Base-by-base conservation (phyloP, 2,329 filamentous ascomycete species). In the Sporothrix mexicana region DNA sequence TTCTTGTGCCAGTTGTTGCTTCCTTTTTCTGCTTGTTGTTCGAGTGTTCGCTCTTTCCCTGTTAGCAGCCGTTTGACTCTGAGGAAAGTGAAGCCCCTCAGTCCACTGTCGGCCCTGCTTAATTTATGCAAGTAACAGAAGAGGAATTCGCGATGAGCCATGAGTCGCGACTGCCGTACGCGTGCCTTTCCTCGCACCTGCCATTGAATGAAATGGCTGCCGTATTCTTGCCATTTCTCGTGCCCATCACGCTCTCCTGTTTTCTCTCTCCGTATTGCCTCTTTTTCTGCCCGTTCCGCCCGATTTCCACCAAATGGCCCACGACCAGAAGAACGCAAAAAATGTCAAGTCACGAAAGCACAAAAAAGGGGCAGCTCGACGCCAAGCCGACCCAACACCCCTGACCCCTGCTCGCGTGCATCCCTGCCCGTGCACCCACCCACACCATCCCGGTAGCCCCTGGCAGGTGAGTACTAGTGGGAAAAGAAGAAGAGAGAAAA, bases 401-500 rank as follows among this genome's bases (percentile, higher is more conserved):
- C 71, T 47, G 43, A 30, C 47, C 57, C 64, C 53, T 64, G 41
- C 55, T 53, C 45, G 51, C 43, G 17, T 51, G 41, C n/a, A 73
- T 49, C 71, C 71, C 36, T 73, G 71, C 55, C 72, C 57, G 49
- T 57, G 45, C 70, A 64, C 51, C 59, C 41, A 67, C 72, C 69
- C 55, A 41, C 55, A 41, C 61, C 53, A 55, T 62, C 62, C 66
- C 51, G 41, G 45, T 45, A 13, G n/a, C 43, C 64, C 73, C 62
- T 68, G 66, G 66, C 69, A 61, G 20, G 30, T 36, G 30, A 36
- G 30, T 36, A n/a, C n/a, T n/a, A n/a, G n/a, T 36, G 7, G 15
- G 3, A 36, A 20, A 3, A 61, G 23, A 43, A 45, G 43, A 9
- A 41, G 7, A 53, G 25, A 36, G n/a, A 20, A 43, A 62, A 13